Percentiles rank a stretch among this genome's conserved stretches.
These are phyloP conservation scores for Scleroderma citrinum DNA, from an alignment of 768 basidiomycete species.

Conservation along the genomic window DNA sequence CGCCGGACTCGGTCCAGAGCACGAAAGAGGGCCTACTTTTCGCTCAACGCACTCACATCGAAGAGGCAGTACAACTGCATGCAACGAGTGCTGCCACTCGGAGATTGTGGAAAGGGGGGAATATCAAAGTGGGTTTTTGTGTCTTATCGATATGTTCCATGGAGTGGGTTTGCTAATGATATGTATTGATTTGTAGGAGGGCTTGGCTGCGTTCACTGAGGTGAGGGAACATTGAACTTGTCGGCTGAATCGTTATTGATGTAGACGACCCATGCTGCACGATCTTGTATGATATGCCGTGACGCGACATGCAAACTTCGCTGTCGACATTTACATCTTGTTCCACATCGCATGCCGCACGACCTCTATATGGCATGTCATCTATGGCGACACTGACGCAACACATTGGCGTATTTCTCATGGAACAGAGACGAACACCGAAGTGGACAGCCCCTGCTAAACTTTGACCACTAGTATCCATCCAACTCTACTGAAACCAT, in stretches of 20 bases:
- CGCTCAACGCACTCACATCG: conserved; percentile 45
- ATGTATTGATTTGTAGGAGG: conserved; percentile 47
- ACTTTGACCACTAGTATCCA: conserved; percentile 28
- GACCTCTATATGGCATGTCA: no score
- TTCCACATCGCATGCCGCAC: background rate
- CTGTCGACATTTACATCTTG: no score
- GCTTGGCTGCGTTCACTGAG: conserved; percentile 62
- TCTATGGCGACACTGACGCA: no score
- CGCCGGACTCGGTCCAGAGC: conserved; percentile 74
- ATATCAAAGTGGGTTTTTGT: conserved; percentile 51
- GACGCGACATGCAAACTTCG: no score
- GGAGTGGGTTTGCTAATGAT: no score
- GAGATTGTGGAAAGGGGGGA: conserved; percentile 52
- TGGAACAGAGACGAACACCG: conserved; percentile 40
- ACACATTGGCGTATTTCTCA: background rate
- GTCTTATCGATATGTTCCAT: no score
- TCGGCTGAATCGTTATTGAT: background rate
- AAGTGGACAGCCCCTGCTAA: conserved; percentile 55
- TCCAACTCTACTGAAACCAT: no score
- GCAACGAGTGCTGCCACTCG: conserved; percentile 42
- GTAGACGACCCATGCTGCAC: background rate
- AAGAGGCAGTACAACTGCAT: conserved; percentile 45
- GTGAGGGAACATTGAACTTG: conserved; percentile 28
- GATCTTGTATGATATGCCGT: background rate
- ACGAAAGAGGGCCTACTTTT: conserved; percentile 68